These are phyloP conservation scores for Castanospermum australe DNA, from an alignment of 306 rosid genomes.

Conservation along the genomic window DNA sequence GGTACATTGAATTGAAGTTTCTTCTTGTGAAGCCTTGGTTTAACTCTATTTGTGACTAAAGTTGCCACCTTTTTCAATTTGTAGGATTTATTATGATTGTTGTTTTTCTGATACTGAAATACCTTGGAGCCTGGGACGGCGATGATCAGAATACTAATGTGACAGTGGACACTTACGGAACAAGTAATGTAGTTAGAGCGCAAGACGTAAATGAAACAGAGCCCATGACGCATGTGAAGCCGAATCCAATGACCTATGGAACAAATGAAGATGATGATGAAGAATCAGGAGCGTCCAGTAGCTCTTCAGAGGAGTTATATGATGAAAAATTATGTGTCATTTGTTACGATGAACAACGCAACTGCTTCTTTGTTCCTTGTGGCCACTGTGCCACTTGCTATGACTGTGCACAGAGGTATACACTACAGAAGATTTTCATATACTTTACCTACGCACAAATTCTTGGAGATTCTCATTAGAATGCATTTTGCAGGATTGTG, in stretches of 20 bases:
- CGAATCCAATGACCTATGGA: slow-evolving; percentile 42
- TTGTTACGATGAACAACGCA: slow-evolving; percentile 60
- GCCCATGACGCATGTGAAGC: slow-evolving; percentile 44
- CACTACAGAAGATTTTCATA: background rate
- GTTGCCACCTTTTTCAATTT: slow-evolving; percentile 8
- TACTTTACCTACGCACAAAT: background rate
- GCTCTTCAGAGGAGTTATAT: slow-evolving; percentile 62
- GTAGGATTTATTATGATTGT: slow-evolving; percentile 44
- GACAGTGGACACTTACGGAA: background rate
- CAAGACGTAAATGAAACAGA: slow-evolving; percentile 40
- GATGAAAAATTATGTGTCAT: slow-evolving; percentile 56
- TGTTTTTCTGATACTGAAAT: slow-evolving; percentile 46
- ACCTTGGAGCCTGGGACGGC: slow-evolving; percentile 47
- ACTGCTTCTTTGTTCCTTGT: slow-evolving; percentile 62
- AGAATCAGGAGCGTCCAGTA: slow-evolving; percentile 49
- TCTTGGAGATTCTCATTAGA: background rate
- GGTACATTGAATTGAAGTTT: slow-evolving; percentile 33
- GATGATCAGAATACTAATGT: slow-evolving; percentile 4
- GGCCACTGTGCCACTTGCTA: slow-evolving; percentile 69
- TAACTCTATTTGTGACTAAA: background rate
- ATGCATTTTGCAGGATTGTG: slow-evolving; percentile 51
- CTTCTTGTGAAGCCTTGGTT: background rate
- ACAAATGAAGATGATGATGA: slow-evolving; percentile 45
- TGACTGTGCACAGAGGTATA: slow-evolving; percentile 63
- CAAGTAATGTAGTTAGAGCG: background rate